Conservation (phyloP, 495 filamentous ascomycete species). For the Xylaria venustula region DNA sequence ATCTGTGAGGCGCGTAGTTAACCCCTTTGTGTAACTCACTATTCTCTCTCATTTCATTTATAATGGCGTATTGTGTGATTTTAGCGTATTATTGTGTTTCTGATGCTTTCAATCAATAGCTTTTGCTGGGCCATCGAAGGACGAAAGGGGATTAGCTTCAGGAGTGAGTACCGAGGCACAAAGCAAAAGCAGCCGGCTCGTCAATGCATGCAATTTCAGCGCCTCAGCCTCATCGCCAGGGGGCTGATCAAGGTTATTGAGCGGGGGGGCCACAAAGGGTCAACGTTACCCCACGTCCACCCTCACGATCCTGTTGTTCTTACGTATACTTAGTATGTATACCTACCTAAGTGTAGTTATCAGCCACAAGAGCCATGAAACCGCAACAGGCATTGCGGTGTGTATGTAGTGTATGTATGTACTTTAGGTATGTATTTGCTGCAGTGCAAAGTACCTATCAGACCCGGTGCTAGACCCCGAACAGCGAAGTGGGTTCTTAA, state of each 20-base stretch:
- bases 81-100: too few relatives aligned
- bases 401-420: too few relatives aligned
- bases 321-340: background rate
- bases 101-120: background rate
- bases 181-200: background rate
- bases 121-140: background rate
- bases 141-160: background rate
- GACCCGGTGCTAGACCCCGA: constrained; percentile 1
- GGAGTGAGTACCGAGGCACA: constrained; percentile 6
- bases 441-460: too few relatives aligned
- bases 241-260: background rate
- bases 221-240: constrained; percentile 13
- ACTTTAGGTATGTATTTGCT: too few relatives aligned
- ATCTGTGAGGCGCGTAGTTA: too few relatives aligned
- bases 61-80: too few relatives aligned
- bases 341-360: background rate
- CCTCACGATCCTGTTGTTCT: background rate
- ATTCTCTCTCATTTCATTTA: too few relatives aligned
- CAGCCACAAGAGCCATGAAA: background rate
- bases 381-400: background rate
- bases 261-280: background rate
- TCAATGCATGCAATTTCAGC: constrained; percentile 10
- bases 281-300: constrained; percentile 8
- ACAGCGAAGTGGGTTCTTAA: constrained; percentile 1
- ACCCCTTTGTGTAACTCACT: too few relatives aligned